phyloP scores from a whole-genome alignment of 148 eudicot species.

The Rhododendron kiyosumense region DNA sequence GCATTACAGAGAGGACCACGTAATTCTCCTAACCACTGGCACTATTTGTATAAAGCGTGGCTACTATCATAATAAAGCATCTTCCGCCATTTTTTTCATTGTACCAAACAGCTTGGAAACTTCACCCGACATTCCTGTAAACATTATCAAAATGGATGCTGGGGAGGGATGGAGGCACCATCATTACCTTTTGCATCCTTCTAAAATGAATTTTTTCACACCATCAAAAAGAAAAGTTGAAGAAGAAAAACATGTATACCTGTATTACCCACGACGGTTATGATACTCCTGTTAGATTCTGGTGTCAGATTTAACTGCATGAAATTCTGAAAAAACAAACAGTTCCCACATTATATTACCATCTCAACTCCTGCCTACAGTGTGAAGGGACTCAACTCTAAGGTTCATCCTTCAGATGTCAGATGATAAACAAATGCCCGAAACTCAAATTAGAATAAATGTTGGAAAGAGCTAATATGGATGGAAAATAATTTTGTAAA shows the following conservation, averaged over 20 bases:
- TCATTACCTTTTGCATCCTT: neutral
- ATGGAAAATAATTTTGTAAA: neutral
- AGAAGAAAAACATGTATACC: conserved; percentile 28
- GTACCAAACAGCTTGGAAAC: neutral
- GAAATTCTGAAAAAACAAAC: conserved; percentile 30
- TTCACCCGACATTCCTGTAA: neutral
- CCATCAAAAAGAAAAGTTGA: neutral
- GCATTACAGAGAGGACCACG: neutral
- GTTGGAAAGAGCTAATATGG: neutral
- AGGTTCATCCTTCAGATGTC: neutral
- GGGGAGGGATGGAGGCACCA: neutral
- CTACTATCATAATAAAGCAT: neutral
- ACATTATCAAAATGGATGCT: neutral
- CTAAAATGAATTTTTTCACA: neutral
- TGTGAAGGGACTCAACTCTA: neutral
- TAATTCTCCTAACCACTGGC: neutral
- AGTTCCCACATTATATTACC: conserved; percentile 5
- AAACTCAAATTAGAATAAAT: neutral
- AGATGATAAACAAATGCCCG: neutral
- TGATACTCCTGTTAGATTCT: conserved; percentile 33
- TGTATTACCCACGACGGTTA: conserved; percentile 76
- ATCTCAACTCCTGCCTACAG: neutral
- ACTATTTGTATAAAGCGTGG: neutral
- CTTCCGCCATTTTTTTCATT: neutral
- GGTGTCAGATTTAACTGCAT: conserved; percentile 54